phyloP scores from a whole-genome alignment of 139 green algal species.

The Chlamydomonas eustigma region DNA sequence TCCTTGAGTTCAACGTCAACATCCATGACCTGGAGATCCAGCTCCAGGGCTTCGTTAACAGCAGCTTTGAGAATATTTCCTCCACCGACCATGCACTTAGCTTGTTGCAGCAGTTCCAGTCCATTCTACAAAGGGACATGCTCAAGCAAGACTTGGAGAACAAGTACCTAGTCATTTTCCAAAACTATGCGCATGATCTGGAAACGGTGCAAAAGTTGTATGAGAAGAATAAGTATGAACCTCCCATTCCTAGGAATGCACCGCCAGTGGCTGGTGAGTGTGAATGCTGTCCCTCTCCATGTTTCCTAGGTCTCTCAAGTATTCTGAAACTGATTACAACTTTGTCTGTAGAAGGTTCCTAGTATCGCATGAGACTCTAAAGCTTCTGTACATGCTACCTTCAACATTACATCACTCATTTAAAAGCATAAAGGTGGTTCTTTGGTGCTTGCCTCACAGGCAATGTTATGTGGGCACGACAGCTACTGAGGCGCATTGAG shows the following conservation, averaged over 20 bases:
- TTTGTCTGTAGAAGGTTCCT: no score
- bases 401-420: no score
- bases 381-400: no score
- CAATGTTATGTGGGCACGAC: slow-evolving; percentile 87
- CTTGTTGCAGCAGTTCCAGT: slow-evolving; percentile 84
- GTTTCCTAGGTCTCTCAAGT: no score
- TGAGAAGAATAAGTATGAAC: slow-evolving; percentile 84
- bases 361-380: no score
- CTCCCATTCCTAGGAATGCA: slow-evolving; percentile 74
- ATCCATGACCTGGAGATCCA: slow-evolving; percentile 90
- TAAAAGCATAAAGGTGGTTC: no score
- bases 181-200: slow-evolving; percentile 79
- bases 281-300: neutral
- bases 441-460: no score
- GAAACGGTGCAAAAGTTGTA: slow-evolving; percentile 86
- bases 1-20: slow-evolving; percentile 94
- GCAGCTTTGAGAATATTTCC: slow-evolving; percentile 80
- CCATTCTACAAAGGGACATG: slow-evolving; percentile 78
- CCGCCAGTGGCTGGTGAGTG: slow-evolving; percentile 67
- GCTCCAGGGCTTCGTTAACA: slow-evolving; percentile 82
- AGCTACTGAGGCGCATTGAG: slow-evolving; percentile 89
- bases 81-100: slow-evolving; percentile 81
- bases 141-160: slow-evolving; percentile 68
- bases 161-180: slow-evolving; percentile 88
- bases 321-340: no score